Percentiles rank a stretch among this genome's conserved stretches.
phyloP scores from a whole-genome alignment of 2,329 filamentous ascomycete genomes.

The Fusarium illudens region DNA sequence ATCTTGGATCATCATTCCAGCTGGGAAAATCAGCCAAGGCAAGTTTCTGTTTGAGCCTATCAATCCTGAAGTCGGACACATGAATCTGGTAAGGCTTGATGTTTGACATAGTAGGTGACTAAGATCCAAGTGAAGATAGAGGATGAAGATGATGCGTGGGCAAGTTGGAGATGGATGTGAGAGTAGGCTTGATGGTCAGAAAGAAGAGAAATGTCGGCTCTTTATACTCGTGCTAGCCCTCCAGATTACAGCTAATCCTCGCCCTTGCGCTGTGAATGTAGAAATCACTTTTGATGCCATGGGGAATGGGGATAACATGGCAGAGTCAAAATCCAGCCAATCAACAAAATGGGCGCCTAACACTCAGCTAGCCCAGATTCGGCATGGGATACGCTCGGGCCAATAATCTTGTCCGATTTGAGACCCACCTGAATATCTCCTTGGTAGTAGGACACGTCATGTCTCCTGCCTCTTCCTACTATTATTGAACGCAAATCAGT shows the following conservation, averaged over 20 bases:
- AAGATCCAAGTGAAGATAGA: not conserved
- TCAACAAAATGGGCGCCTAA: not conserved
- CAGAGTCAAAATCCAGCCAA: not conserved
- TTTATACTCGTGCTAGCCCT: not conserved
- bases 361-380: not conserved
- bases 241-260: not conserved
- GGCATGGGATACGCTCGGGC: not conserved
- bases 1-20: not conserved
- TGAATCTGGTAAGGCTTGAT: slow-evolving; percentile 44
- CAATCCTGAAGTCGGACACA: slow-evolving; percentile 38
- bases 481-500: not conserved
- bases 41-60: slow-evolving; percentile 40
- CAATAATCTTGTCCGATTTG: not conserved
- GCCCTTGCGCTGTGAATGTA: not conserved
- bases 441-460: not conserved
- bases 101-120: not conserved
- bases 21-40: slow-evolving; percentile 24
- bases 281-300: not conserved
- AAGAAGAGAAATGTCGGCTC: not conserved
- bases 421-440: not conserved
- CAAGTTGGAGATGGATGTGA: not conserved
- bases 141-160: not conserved
- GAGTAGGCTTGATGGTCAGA: not conserved
- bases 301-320: not conserved
- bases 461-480: not conserved